A percentile compares a stretch with the other conserved stretches of the same genome.
Conservation (phyloP, 1,284 basidiomycete species). For the Ustilago hordei region DNA sequence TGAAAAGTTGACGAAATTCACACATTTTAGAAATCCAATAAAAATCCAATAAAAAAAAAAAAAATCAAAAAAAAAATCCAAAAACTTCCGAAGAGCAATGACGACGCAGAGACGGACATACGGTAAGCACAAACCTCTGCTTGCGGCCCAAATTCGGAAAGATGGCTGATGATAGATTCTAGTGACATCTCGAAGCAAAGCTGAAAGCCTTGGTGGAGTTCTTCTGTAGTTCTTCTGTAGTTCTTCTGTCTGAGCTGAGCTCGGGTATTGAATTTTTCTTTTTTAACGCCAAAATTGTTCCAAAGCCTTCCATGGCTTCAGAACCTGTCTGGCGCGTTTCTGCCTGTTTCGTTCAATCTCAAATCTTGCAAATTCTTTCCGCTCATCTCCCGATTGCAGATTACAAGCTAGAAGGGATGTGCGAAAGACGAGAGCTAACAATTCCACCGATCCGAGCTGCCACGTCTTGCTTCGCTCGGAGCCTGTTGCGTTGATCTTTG, state of each 20-base stretch:
- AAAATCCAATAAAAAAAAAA: background rate
- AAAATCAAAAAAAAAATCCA: no score
- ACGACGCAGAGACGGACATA: background rate
- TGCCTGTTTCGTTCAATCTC: background rate
- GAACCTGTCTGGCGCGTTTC: background rate
- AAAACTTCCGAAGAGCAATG: background rate
- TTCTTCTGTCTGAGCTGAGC: conserved; percentile 1
- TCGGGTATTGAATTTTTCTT: background rate
- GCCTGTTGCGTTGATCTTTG: background rate
- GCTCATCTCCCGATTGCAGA: background rate
- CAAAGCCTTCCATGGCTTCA: conserved; percentile 1
- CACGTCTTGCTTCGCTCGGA: background rate
- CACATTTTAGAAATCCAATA: background rate
- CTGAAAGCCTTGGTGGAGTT: background rate
- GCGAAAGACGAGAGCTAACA: no score
- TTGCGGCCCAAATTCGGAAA: background rate
- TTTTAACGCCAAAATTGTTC: background rate
- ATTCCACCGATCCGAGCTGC: no score
- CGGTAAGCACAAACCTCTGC: background rate
- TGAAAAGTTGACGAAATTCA: background rate
- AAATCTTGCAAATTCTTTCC: background rate
- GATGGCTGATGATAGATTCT: background rate
- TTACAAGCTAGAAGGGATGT: no score
- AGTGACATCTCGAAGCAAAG: conserved; percentile 4
- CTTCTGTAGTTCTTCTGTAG: no score